Evolutionary conservation across 2,329 filamentous ascomycete species (phyloP), one percentile per base, ranked within the genome.

Genomic region (Aulographum hederae): DNA sequence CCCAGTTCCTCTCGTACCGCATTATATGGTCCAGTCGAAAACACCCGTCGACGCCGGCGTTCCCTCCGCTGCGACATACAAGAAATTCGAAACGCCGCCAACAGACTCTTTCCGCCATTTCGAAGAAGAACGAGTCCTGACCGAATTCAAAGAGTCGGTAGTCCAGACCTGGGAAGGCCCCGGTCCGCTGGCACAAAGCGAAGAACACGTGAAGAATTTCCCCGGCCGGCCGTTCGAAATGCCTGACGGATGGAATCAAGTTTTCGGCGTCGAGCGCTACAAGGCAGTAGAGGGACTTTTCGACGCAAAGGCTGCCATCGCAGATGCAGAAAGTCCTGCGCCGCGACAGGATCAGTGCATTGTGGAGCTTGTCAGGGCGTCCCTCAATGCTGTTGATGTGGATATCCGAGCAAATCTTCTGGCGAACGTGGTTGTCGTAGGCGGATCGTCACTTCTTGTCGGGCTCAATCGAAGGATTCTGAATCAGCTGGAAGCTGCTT

Each of bases 91-190:
- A 63, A 57, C 57, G 33, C 58, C 65, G 2, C 69, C 67, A 1
- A 58, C 61, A 43, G 65, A 70, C 18, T 84, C 79, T 2, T 95
- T 85, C 67, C 73, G 78, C 37, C 61, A 65, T 13, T 75, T 86
- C 41, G 76, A 95, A 55, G 85, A 98, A 60, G 89, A 95, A 53
- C 79, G 86, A 32, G 76, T 93, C 26, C 60, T 98, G 35, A 84
- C 81, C 23, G 84, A 94, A 51, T 98, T 92, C 69, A 98, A 98
- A 60, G 91, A 98, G 58, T 91, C 79, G 13, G 82, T 94, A 12
- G 84, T 95, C 18, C 84, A 94, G 56, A 73, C 86, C 11, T 98
- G 89, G 86, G 70, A 73, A 17, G 81, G 81, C 1, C 80, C 80
- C 0, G 75, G 75, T 36, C 67, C 73, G 38, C 72, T 82, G 44